These are phyloP conservation scores for Phaseolus coccineus DNA, from an alignment of 331 rosid species.

Conservation along the genomic window DNA sequence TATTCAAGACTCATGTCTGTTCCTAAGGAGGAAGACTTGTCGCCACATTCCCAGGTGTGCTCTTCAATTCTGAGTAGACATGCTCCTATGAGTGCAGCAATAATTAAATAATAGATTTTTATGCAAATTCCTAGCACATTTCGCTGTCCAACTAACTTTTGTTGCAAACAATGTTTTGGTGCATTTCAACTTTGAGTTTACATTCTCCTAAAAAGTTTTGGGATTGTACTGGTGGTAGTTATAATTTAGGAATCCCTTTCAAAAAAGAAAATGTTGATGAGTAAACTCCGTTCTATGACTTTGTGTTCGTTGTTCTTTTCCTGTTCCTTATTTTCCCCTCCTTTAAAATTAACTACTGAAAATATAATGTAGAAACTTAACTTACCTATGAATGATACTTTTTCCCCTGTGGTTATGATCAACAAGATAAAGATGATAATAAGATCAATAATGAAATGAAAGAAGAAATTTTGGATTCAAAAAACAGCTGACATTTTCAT, in stretches of 20 bases:
- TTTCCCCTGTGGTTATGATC: constrained; percentile 24
- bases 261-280: background rate
- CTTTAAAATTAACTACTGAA: background rate
- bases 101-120: constrained; percentile 30
- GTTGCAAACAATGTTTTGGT: constrained; percentile 10
- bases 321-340: background rate
- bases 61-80: constrained; percentile 33
- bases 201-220: constrained; percentile 22
- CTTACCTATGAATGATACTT: constrained; percentile 5
- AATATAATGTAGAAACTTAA: background rate
- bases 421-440: background rate
- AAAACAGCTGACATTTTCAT: background rate
- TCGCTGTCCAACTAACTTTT: constrained; percentile 12
- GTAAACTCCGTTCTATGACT: background rate
- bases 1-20: constrained; percentile 59
- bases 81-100: background rate
- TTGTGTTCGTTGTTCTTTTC: background rate
- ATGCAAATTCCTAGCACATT: constrained; percentile 25
- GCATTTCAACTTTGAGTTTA: constrained; percentile 19
- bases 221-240: constrained; percentile 23
- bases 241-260: constrained; percentile 16
- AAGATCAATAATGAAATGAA: constrained; percentile 7
- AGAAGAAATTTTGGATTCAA: constrained; percentile 25
- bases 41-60: constrained; percentile 71
- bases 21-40: constrained; percentile 65